Conservation (phyloP, 805 yeast species). For the Teunomyces stri region DNA sequence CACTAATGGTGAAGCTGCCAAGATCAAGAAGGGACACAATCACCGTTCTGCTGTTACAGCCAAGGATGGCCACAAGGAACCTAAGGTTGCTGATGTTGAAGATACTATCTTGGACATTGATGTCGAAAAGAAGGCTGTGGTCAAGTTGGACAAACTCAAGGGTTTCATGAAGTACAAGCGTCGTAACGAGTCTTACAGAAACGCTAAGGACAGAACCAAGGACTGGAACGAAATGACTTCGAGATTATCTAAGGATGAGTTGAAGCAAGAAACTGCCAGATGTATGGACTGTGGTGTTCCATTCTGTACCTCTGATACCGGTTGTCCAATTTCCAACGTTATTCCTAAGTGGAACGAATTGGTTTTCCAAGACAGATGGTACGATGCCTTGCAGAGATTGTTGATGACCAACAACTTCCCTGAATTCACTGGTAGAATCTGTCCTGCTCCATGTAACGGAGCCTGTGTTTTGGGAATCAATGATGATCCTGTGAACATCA, state of each 20-base stretch:
- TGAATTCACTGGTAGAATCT: slow-evolving; percentile 95
- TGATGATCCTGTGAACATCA: slow-evolving; percentile 94
- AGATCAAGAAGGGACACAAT: slow-evolving; percentile 51
- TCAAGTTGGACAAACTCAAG: slow-evolving; percentile 69
- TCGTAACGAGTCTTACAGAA: slow-evolving; percentile 82
- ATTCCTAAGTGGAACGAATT: slow-evolving; percentile 98
- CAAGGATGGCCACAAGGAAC: slow-evolving; percentile 51
- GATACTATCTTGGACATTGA: slow-evolving; percentile 76
- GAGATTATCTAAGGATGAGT: slow-evolving; percentile 80
- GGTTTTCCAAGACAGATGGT: slow-evolving; percentile 93
- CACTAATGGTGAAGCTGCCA: slow-evolving; percentile 82
- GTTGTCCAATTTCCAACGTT: slow-evolving; percentile 95
- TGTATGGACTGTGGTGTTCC: slow-evolving; percentile 99
- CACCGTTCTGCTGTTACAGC: slow-evolving; percentile 29
- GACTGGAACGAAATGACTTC: slow-evolving; percentile 93
- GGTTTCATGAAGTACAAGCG: slow-evolving; percentile 95
- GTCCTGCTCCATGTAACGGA: slow-evolving; percentile 99
- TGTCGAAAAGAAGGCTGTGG: slow-evolving; percentile 60
- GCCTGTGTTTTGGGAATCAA: slow-evolving; percentile 89
- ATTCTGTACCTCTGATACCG: slow-evolving; percentile 96
- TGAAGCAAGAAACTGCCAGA: slow-evolving; percentile 89
- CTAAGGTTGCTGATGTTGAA: slow-evolving; percentile 84
- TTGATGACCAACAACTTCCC: slow-evolving; percentile 98
- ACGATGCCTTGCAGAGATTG: slow-evolving; percentile 85
- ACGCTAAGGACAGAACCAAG: slow-evolving; percentile 67